A percentile compares a stretch with the other conserved stretches of the same genome.
phyloP scores from a whole-genome alignment of 768 basidiomycete species.

The Auricularia heimuer region DNA sequence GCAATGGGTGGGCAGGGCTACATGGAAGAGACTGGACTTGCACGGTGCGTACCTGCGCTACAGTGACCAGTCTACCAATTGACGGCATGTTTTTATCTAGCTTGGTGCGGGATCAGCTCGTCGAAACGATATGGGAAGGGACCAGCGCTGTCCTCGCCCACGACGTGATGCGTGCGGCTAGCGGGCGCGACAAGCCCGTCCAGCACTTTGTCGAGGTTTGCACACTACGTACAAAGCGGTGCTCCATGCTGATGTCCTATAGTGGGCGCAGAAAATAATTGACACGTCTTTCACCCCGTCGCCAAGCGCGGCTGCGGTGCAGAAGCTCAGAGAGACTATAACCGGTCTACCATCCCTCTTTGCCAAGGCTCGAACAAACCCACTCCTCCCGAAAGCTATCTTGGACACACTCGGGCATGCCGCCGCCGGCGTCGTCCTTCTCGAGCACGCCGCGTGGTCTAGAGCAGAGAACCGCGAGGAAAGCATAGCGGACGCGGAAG shows the following conservation, averaged over 20 bases:
- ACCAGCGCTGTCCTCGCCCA: slow-evolving; percentile 52
- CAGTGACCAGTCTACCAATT: neutral
- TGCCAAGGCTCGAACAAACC: slow-evolving; percentile 26
- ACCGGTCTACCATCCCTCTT: slow-evolving; percentile 33
- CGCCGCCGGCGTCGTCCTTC: slow-evolving; percentile 43
- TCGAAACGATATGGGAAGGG: slow-evolving; percentile 81
- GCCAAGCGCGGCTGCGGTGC: slow-evolving; percentile 14
- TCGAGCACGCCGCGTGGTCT: slow-evolving; percentile 66
- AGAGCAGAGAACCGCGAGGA: slow-evolving; percentile 16
- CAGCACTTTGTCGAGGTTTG: slow-evolving; percentile 41
- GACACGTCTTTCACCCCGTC: slow-evolving; percentile 22
- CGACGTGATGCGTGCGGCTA: slow-evolving; percentile 50
- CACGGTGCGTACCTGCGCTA: slow-evolving; percentile 26
- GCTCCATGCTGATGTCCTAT: neutral
- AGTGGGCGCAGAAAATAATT: slow-evolving; percentile 49
- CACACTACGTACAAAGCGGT: neutral
- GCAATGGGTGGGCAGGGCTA: slow-evolving; percentile 70
- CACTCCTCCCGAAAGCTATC: slow-evolving; percentile 45
- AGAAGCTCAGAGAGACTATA: slow-evolving; percentile 30
- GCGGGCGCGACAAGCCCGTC: slow-evolving; percentile 31
- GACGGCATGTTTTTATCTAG: slow-evolving; percentile 15
- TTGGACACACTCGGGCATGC: slow-evolving; percentile 49
- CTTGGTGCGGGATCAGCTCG: slow-evolving; percentile 54
- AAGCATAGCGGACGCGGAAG: slow-evolving; percentile 36
- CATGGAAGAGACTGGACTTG: slow-evolving; percentile 74